Percentiles rank a stretch among this genome's conserved stretches.
These are phyloP conservation scores for Macrophomina phaseolina DNA, from an alignment of 2,329 filamentous ascomycete species.

Conservation along the genomic window DNA sequence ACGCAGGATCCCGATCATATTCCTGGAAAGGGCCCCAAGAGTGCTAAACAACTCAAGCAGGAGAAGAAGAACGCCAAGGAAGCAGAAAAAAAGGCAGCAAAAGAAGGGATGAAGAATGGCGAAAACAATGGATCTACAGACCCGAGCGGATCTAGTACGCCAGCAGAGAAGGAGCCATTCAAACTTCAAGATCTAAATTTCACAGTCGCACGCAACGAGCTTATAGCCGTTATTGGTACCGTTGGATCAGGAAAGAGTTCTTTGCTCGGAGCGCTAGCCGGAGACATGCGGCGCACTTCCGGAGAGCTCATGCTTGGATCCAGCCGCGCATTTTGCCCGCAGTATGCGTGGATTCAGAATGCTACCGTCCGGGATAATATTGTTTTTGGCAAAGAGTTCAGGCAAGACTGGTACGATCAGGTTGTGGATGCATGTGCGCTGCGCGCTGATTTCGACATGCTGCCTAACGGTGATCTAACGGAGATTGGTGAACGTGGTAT, in stretches of 20 bases:
- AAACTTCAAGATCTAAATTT: slow-evolving; percentile 72
- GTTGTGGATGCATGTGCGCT: slow-evolving; percentile 89
- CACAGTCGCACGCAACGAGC: slow-evolving; percentile 72
- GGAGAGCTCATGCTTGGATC: slow-evolving; percentile 79
- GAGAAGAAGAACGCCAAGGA: slow-evolving; percentile 37
- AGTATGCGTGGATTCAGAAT: slow-evolving; percentile 98
- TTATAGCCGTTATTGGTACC: slow-evolving; percentile 84
- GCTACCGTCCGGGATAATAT: slow-evolving; percentile 87
- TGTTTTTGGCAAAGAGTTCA: slow-evolving; percentile 77
- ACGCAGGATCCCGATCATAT: slow-evolving; percentile 52
- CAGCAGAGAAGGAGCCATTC: slow-evolving; percentile 66
- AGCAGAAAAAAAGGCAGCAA: slow-evolving; percentile 50
- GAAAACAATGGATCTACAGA: slow-evolving; percentile 35
- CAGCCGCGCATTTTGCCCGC: slow-evolving; percentile 86
- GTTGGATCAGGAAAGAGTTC: slow-evolving; percentile 92
- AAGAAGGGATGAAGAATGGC: slow-evolving; percentile 52
- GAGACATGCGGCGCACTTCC: slow-evolving; percentile 86
- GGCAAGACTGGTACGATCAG: slow-evolving; percentile 78
- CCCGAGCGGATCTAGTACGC: slow-evolving; percentile 34
- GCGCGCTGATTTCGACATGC: slow-evolving; percentile 84
- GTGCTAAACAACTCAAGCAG: slow-evolving; percentile 22
- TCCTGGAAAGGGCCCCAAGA: slow-evolving; percentile 6
- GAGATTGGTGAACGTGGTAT: slow-evolving; percentile 97
- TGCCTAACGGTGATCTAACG: slow-evolving; percentile 86
- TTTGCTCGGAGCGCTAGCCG: slow-evolving; percentile 83